A percentile compares a stretch with the other conserved stretches of the same genome.
Conservation (phyloP, 768 basidiomycete genomes). For the Amanita pseudoporphyria region DNA sequence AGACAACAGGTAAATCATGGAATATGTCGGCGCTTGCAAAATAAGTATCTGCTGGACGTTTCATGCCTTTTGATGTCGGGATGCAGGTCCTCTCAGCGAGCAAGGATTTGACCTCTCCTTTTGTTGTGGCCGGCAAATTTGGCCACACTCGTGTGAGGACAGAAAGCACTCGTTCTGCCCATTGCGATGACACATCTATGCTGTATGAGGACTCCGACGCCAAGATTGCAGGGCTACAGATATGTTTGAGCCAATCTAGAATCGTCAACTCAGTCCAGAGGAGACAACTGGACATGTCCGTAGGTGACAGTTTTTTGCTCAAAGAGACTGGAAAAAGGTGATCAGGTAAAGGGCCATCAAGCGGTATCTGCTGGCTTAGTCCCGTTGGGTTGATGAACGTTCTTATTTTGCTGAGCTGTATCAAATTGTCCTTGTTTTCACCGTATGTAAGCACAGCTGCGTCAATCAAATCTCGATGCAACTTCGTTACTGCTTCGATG, state of each 20-base stretch:
- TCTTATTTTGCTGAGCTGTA: slow-evolving; percentile 61
- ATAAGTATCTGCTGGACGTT: slow-evolving; percentile 63
- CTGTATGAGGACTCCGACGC: slow-evolving; percentile 43
- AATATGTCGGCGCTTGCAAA: slow-evolving; percentile 84
- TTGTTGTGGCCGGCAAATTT: slow-evolving; percentile 38
- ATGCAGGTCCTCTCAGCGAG: slow-evolving; percentile 50
- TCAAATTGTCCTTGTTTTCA: slow-evolving; percentile 38
- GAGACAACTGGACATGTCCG: slow-evolving; percentile 44
- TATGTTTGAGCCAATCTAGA: slow-evolving; percentile 63
- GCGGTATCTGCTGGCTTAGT: slow-evolving; percentile 46
- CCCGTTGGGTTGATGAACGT: slow-evolving; percentile 62
- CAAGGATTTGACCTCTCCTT: slow-evolving; percentile 35
- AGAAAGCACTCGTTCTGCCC: slow-evolving; percentile 73
- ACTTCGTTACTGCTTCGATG: slow-evolving; percentile 24
- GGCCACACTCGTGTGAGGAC: slow-evolving; percentile 68
- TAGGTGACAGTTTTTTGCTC: slow-evolving; percentile 46
- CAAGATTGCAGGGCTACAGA: slow-evolving; percentile 39
- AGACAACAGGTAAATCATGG: slow-evolving; percentile 77
- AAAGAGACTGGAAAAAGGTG: slow-evolving; percentile 62
- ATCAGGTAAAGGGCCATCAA: slow-evolving; percentile 66
- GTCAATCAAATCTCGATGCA: slow-evolving; percentile 55
- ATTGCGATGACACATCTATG: slow-evolving; percentile 52
- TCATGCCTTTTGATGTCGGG: slow-evolving; percentile 69
- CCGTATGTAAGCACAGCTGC: slow-evolving; percentile 52
- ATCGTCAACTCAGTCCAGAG: slow-evolving; percentile 75